Percentiles rank a stretch among this genome's conserved stretches.
These are phyloP conservation scores for Sphaerulina vaccinii DNA, from an alignment of 2,329 filamentous ascomycete genomes.

Conservation along the genomic window DNA sequence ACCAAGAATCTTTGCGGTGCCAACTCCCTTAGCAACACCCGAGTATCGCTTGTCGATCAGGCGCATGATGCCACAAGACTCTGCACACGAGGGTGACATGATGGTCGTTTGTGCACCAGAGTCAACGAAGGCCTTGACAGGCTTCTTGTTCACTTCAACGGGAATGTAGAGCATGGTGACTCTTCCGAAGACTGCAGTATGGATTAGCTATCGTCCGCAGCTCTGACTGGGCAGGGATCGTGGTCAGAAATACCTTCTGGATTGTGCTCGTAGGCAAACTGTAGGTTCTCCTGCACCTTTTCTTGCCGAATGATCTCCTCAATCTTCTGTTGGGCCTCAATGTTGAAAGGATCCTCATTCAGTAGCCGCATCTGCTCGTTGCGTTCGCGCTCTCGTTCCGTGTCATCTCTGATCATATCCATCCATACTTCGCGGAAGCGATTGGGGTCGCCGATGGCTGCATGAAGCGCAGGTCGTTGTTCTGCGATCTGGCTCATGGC, in stretches of 20 bases:
- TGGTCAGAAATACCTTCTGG: conserved; percentile 73
- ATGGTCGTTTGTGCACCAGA: conserved; percentile 97
- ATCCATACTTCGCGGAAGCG: conserved; percentile 73
- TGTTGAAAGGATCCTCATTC: conserved; percentile 91
- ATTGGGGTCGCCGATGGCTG: conserved; percentile 70
- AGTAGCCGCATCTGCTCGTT: conserved; percentile 79
- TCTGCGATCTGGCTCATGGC: conserved; percentile 69
- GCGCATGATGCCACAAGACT: conserved; percentile 92
- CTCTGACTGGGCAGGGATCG: neutral
- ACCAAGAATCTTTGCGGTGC: conserved; percentile 89
- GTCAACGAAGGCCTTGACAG: conserved; percentile 94
- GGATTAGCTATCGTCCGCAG: conserved; percentile 11
- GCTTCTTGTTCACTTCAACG: conserved; percentile 88
- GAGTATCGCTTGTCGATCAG: conserved; percentile 90
- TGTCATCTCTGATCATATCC: conserved; percentile 67
- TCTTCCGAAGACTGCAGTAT: conserved; percentile 73
- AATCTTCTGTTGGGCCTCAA: conserved; percentile 86
- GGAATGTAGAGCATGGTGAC: conserved; percentile 97
- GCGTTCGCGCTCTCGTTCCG: conserved; percentile 70
- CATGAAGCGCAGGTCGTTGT: conserved; percentile 73
- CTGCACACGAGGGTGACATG: conserved; percentile 93
- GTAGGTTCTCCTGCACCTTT: conserved; percentile 88
- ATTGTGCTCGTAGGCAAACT: conserved; percentile 95
- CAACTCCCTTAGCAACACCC: conserved; percentile 88
- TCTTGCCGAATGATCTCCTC: conserved; percentile 97